Percentiles rank a stretch among this genome's conserved stretches.
These are phyloP conservation scores for Boechera retrofracta DNA, from an alignment of 345 rosid species.

Conservation along the genomic window DNA sequence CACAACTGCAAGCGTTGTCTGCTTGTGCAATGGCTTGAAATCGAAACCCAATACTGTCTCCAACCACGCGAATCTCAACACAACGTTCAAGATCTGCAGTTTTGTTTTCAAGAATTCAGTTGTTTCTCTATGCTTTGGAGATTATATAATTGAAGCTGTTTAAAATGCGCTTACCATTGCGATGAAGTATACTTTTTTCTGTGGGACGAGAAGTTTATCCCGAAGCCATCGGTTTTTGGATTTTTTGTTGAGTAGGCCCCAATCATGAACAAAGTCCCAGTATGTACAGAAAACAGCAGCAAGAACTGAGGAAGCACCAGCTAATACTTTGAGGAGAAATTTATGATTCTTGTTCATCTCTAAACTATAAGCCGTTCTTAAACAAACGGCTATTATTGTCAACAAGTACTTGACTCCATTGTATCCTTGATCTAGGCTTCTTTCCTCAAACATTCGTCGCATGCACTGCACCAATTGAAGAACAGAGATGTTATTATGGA, in stretches of 20 bases:
- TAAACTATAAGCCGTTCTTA: constrained; percentile 48
- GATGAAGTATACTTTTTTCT: constrained; percentile 60
- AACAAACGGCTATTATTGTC: constrained; percentile 58
- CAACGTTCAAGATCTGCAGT: constrained; percentile 54
- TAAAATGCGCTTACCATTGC: constrained; percentile 58
- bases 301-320: constrained; percentile 56
- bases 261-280: constrained; percentile 71
- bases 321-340: constrained; percentile 40
- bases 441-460: constrained; percentile 63
- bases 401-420: constrained; percentile 63
- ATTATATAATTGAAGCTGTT: background rate
- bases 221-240: constrained; percentile 67
- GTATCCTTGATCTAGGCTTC: constrained; percentile 49
- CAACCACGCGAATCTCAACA: constrained; percentile 68
- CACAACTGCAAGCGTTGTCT: constrained; percentile 45
- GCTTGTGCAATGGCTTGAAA: constrained; percentile 42
- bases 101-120: constrained; percentile 3
- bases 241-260: constrained; percentile 64
- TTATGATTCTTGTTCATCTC: too few species aligned
- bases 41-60: constrained; percentile 58
- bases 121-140: background rate
- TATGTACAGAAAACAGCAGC: constrained; percentile 52
- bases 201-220: constrained; percentile 63
- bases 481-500: background rate
- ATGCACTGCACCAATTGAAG: constrained; percentile 51